Evolutionary conservation across 2,329 filamentous ascomycete species (phyloP), one percentile per base, ranked within the genome.

Genomic region (Pseudocercospora pini-densiflorae): DNA sequence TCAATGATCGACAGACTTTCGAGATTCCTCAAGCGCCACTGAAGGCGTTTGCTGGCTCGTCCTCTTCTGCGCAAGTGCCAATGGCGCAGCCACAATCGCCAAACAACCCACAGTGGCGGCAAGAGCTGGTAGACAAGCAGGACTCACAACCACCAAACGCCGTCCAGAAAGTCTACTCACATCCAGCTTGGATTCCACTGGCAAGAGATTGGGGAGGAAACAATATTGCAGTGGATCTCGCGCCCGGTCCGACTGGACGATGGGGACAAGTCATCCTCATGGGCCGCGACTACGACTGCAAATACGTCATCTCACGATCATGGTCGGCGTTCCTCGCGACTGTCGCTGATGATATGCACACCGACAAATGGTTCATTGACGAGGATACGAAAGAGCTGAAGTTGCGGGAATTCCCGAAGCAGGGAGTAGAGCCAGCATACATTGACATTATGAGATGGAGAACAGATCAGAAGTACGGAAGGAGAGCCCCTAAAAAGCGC

Each of bases 121-220:
- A 95, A 74, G 93, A 96, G 64, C 87, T 99, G 62, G 86, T 93
- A 58, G 84, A 91, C 58, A 89, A 90, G 69, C 95, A 99, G 79
- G 91, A 95, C 73, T 97, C 90, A 12, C 91, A 98, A 66, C 95
- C 95, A 8, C 86, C 92, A 9, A 90, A 92, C 75, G 88, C 93
- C 5, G 90, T 98, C 36, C 94, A 97, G 77, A 97, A 94, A 78
- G 92, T 92, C 0, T 99, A 99, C 76, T 91, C 93, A 2, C 94
- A 99, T 79, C 90, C 93, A 1, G 91, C 90, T 61, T 99, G 95
- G 95, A 97, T 99, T 72, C 94, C 95, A 61, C 84, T 99, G 36
- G 94, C 94, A 65, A 92, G 95, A 73, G 95, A 99, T 79, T 99
- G 95, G 95, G 95, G 95, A 78, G 95, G 95, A 80, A 99, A 99